A percentile compares a stretch with the other conserved stretches of the same genome.
Conservation (phyloP, 805 yeast genomes). For the Phaffomyces antillensis region DNA sequence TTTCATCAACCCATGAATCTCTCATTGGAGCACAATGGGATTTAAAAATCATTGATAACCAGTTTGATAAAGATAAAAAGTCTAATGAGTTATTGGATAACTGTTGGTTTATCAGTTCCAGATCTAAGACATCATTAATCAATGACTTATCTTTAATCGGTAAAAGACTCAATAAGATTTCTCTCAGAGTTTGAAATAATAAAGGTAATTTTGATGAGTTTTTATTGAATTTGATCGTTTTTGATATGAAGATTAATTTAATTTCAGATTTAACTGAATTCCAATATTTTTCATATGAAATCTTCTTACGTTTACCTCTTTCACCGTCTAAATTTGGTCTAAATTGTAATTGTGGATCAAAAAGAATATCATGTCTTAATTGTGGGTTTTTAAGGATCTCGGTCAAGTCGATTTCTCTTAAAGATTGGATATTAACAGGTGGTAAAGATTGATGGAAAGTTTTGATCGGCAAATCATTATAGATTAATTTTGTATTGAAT, state of each 20-base stretch:
- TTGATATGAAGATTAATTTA: slow-evolving; percentile 28
- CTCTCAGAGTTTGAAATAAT: slow-evolving; percentile 70
- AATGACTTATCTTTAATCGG: slow-evolving; percentile 68
- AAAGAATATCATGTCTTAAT: slow-evolving; percentile 84
- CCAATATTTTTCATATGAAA: slow-evolving; percentile 81
- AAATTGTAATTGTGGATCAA: slow-evolving; percentile 88
- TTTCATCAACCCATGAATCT: slow-evolving; percentile 80
- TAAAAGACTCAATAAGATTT: slow-evolving; percentile 63
- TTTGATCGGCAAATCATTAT: slow-evolving; percentile 1
- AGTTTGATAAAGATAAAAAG: slow-evolving; percentile 59
- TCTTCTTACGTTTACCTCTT: slow-evolving; percentile 72
- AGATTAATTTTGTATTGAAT: slow-evolving; percentile 4
- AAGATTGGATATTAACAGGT: slow-evolving; percentile 74
- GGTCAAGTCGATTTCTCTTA: slow-evolving; percentile 80
- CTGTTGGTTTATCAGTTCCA: slow-evolving; percentile 71
- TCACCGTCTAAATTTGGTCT: slow-evolving; percentile 90
- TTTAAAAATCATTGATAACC: slow-evolving; percentile 75
- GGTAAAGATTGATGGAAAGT: slow-evolving; percentile 48
- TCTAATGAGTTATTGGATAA: slow-evolving; percentile 63
- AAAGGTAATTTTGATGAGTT: slow-evolving; percentile 40
- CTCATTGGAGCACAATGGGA: slow-evolving; percentile 95
- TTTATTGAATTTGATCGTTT: slow-evolving; percentile 15
- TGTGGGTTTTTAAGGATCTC: slow-evolving; percentile 90
- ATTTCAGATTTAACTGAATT: slow-evolving; percentile 65
- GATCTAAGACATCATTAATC: slow-evolving; percentile 68